These are phyloP conservation scores for Heimioporus sp. DNA, from an alignment of 768 basidiomycete genomes.

Conservation along the genomic window DNA sequence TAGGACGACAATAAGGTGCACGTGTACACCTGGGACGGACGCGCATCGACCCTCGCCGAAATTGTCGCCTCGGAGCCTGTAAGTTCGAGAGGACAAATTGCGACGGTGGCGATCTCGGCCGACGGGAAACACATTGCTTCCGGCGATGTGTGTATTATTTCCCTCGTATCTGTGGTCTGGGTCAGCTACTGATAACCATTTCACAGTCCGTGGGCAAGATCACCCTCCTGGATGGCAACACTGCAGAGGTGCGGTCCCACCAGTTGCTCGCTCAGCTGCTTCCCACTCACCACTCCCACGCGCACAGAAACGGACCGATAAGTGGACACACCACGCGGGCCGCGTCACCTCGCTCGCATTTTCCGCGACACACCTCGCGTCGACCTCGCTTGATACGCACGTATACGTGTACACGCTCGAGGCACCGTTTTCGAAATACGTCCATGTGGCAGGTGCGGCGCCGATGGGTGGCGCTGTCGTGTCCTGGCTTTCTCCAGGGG, in stretches of 20 bases:
- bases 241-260: constrained; percentile 43
- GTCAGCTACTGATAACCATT: too few relatives aligned
- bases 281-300: neutral
- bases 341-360: constrained; percentile 68
- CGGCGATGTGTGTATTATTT: constrained; percentile 68
- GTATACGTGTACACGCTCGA: constrained; percentile 84
- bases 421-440: constrained; percentile 61
- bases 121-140: constrained; percentile 74
- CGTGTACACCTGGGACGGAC: constrained; percentile 71
- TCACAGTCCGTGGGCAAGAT: constrained; percentile 78
- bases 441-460: constrained; percentile 82
- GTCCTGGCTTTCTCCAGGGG: constrained; percentile 53
- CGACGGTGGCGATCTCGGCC: constrained; percentile 75
- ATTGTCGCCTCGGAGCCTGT: constrained; percentile 60
- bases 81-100: constrained; percentile 54
- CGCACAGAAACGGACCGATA: constrained; percentile 58
- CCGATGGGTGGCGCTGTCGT: constrained; percentile 84
- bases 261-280: neutral
- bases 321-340: constrained; percentile 86
- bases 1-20: constrained; percentile 71
- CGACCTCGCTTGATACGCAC: constrained; percentile 90
- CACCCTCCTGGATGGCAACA: constrained; percentile 67
- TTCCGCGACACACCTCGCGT: constrained; percentile 61
- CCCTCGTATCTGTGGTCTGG: neutral
- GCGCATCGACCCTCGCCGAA: constrained; percentile 47